Conservation (phyloP, 805 yeast species). For the Saturnispora sekii region DNA sequence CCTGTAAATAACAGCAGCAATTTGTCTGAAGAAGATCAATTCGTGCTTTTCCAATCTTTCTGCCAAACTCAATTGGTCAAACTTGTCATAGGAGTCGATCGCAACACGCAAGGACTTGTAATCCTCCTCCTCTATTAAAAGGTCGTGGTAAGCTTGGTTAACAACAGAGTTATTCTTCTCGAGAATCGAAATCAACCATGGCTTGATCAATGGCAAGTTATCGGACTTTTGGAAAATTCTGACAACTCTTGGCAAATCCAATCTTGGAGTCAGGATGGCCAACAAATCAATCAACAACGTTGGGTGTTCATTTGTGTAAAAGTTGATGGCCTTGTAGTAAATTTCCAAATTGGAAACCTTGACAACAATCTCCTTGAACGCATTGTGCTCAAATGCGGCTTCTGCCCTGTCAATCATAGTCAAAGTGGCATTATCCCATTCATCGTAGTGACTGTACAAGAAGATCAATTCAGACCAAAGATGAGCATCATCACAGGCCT, state of each 20-base stretch:
- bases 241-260: conserved; percentile 91
- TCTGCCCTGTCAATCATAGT: conserved; percentile 94
- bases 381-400: conserved; percentile 83
- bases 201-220: conserved; percentile 91
- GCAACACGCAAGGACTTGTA: conserved; percentile 80
- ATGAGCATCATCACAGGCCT: conserved; percentile 89
- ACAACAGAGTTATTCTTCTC: conserved; percentile 85
- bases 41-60: conserved; percentile 87
- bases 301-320: conserved; percentile 89
- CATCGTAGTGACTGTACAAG: conserved; percentile 96
- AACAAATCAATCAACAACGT: conserved; percentile 79
- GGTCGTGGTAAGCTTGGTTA: conserved; percentile 89
- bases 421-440: conserved; percentile 97
- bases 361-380: conserved; percentile 89
- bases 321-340: conserved; percentile 93
- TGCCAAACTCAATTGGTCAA: conserved; percentile 87
- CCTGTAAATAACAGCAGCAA: conserved; percentile 88
- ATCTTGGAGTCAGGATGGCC: conserved; percentile 73
- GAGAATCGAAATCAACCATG: conserved; percentile 86
- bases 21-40: conserved; percentile 86
- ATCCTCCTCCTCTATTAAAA: conserved; percentile 94
- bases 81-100: conserved; percentile 83
- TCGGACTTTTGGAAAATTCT: conserved; percentile 91
- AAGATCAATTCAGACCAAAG: conserved; percentile 94
- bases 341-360: conserved; percentile 95